phyloP scores from a whole-genome alignment of 306 rosid species.

The Lagenaria siceraria region DNA sequence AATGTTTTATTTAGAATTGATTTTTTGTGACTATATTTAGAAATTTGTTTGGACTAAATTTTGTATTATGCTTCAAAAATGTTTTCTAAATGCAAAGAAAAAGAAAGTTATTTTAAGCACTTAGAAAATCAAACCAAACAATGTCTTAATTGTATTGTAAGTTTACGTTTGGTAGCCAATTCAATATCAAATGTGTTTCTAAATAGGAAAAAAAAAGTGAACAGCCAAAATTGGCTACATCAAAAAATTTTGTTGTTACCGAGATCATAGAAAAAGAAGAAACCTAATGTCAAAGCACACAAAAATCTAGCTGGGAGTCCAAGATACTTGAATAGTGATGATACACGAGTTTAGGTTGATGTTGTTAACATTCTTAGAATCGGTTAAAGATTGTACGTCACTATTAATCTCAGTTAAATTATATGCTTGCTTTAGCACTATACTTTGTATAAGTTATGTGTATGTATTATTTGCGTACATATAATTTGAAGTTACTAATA shows the following conservation, averaged over 20 bases:
- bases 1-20: no score
- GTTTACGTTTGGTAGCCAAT: no score
- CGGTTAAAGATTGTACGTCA: not conserved
- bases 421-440: not conserved
- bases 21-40: no score
- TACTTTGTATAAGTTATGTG: not conserved
- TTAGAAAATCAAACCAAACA: no score
- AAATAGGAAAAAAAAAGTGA: not conserved
- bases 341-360: not conserved
- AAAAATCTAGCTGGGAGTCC: not conserved
- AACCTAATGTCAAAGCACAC: not conserved
- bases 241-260: not conserved
- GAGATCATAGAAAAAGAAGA: not conserved
- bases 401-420: not conserved
- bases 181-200: not conserved
- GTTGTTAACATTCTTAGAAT: not conserved
- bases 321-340: not conserved
- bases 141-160: no score
- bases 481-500: not conserved
- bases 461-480: no score
- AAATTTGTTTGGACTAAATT: no score
- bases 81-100: no score
- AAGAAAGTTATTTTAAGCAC: no score
- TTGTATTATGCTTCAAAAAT: no score
- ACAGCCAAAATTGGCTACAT: not conserved